Evolutionary conservation across 805 yeast genomes (phyloP).

Genomic region (Candida ficus): DNA sequence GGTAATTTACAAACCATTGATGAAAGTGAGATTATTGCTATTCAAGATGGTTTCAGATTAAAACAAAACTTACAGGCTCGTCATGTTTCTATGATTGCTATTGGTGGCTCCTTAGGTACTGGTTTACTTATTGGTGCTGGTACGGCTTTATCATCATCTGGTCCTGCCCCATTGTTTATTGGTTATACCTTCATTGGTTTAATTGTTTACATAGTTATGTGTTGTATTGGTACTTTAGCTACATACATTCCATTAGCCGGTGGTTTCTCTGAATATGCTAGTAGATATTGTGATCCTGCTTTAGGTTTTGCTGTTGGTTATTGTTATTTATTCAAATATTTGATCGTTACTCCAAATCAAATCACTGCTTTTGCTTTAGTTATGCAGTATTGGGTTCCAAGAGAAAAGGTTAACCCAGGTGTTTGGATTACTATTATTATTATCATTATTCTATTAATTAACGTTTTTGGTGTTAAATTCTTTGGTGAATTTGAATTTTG

Average conservation of each 20-base stretch:
- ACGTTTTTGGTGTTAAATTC: constrained; percentile 44
- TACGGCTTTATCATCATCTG: constrained; percentile 58
- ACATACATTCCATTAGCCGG: constrained; percentile 57
- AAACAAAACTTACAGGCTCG: constrained; percentile 32
- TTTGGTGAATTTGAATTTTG: constrained; percentile 52
- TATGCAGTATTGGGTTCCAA: constrained; percentile 40
- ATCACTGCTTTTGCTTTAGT: constrained; percentile 50
- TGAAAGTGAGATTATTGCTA: constrained; percentile 3
- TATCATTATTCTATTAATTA: constrained; percentile 37
- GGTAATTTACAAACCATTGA: constrained; percentile 1
- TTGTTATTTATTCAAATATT: constrained; percentile 15
- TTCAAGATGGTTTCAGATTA: constrained; percentile 8
- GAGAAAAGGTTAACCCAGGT: constrained; percentile 39
- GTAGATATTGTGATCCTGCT: constrained; percentile 30
- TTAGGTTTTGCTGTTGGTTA: constrained; percentile 22
- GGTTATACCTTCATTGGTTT: constrained; percentile 58
- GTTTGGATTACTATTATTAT: constrained; percentile 50
- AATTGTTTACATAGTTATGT: constrained; percentile 60
- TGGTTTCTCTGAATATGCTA: constrained; percentile 57
- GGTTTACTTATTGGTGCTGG: constrained; percentile 79
- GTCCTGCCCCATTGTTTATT: constrained; percentile 55
- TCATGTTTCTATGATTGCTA: constrained; percentile 67
- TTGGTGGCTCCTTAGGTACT: constrained; percentile 82
- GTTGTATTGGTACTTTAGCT: constrained; percentile 62
- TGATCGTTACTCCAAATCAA: constrained; percentile 29